Evolutionary conservation across 129 eudicot species (phyloP).

Genomic region (Gnaphalium uliginosum): DNA sequence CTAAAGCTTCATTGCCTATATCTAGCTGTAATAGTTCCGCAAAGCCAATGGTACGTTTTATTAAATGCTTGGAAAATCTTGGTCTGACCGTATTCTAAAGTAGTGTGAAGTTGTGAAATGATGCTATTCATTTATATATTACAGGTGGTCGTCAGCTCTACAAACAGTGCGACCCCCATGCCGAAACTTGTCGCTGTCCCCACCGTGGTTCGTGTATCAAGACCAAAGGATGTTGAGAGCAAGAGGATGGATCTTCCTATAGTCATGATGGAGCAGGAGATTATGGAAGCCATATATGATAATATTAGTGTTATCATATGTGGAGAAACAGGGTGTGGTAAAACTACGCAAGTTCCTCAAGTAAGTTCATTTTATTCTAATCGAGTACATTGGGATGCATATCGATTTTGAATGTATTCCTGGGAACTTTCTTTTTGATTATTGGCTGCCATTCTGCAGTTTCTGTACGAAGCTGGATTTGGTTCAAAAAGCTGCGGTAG

Average conservation of each 20-base stretch:
- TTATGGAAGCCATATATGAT: conserved; percentile 96
- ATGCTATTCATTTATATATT: conserved; percentile 16
- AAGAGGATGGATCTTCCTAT: conserved; percentile 83
- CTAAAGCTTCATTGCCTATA: conserved; percentile 22
- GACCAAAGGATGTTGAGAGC: conserved; percentile 83
- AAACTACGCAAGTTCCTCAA: conserved; percentile 99
- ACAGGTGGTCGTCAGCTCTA: conserved; percentile 40
- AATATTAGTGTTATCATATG: conserved; percentile 72
- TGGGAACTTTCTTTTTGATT: conserved; percentile 8
- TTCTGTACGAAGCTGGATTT: conserved; percentile 92
- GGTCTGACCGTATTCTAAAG: background rate
- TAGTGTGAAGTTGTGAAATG: background rate
- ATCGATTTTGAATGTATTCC: background rate
- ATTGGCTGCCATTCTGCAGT: conserved; percentile 47
- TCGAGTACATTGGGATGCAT: too few relatives aligned
- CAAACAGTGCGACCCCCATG: conserved; percentile 23
- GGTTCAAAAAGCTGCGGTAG: conserved; percentile 44
- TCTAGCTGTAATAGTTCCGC: conserved; percentile 15
- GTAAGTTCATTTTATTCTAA: conserved; percentile 31
- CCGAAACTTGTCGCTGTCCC: conserved; percentile 37
- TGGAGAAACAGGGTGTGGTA: conserved; percentile 99
- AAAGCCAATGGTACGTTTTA: conserved; percentile 41
- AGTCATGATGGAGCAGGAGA: conserved; percentile 98
- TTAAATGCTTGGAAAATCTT: conserved; percentile 2
- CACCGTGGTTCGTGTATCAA: conserved; percentile 65